Evolutionary conservation across 169 alveolate species (phyloP), one percentile per base, ranked within the genome.

Genomic region (Eimeria sp.): DNA sequence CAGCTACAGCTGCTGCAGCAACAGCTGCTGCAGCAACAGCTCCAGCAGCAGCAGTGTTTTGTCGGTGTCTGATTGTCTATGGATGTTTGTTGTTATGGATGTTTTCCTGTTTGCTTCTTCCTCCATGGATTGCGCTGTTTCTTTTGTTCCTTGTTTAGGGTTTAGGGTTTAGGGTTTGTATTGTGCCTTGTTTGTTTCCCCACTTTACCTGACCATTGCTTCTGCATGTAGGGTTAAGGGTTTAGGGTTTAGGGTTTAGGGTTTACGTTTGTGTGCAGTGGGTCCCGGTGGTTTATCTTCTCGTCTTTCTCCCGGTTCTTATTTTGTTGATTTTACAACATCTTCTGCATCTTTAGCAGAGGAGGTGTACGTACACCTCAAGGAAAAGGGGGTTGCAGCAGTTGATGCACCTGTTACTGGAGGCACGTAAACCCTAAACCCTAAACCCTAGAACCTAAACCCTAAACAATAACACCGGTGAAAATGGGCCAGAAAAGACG

Each of bases 381-480:
- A 49, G 76, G 75, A 89, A 47, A 65, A 76, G 91, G 96, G 95
- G 6, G 89, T 97, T 57, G 63, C 72, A 34, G 95, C 97, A 14
- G 58, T 98, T 45, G 99, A 98, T 80, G 99, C 99, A 25, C 99
- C 99, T 30, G 99, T 98, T 13, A 91, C 98, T 40, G 99, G 99
- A n/a, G 99, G 99, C 67, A 98, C 78, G 97, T 51, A 98, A 97
- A 54, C 96, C 97, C 87, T 67, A 67, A 58, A 72, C 63, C 88
- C 78, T 30, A 80, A 72, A 67, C 76, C 27, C 76, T 67, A 10
- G 25, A 67, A 22, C 40, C 76, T 67, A 67, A 27, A 27, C 61
- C 61, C 61, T 54, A 14, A 54, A 54, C 40, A 0, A 0, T 34
- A 34, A 1, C 0, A 34, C 40, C 40, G 40, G 40, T 34, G 2